Evolutionary conservation across 768 basidiomycete species (phyloP).

Genomic region (Termitomyces sp.): DNA sequence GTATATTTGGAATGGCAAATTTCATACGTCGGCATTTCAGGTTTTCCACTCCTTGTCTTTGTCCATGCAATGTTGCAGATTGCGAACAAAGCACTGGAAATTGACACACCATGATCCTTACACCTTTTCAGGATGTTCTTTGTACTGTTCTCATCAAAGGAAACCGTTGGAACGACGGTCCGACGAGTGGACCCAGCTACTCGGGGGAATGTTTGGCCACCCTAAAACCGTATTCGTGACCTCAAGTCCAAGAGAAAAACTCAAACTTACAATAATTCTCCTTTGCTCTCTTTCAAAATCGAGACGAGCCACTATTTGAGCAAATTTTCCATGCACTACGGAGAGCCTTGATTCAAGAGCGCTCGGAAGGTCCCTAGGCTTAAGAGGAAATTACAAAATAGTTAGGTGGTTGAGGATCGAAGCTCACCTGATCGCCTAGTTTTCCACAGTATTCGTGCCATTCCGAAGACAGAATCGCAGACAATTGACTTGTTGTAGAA

Average conservation of each 20-base stretch:
- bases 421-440: constrained; percentile 17
- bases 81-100: constrained; percentile 73
- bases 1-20: background rate
- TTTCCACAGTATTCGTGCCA: constrained; percentile 24
- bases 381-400: background rate
- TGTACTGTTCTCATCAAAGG: constrained; percentile 53
- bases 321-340: constrained; percentile 30
- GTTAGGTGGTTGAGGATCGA: background rate
- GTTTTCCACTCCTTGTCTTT: constrained; percentile 37
- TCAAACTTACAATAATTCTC: constrained; percentile 47
- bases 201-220: constrained; percentile 72
- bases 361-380: constrained; percentile 24
- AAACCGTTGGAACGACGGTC: constrained; percentile 69
- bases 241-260: background rate
- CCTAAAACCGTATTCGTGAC: constrained; percentile 31
- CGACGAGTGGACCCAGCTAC: constrained; percentile 38
- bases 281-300: constrained; percentile 55
- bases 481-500: constrained; percentile 24
- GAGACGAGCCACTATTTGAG: constrained; percentile 43
- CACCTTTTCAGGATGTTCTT: constrained; percentile 64
- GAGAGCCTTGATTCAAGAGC: constrained; percentile 52
- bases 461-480: constrained; percentile 29
- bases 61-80: constrained; percentile 76
- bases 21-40: constrained; percentile 51
- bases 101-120: constrained; percentile 68